Conservation (phyloP, 2,329 filamentous ascomycete genomes). For the Aureobasidium sp. region DNA sequence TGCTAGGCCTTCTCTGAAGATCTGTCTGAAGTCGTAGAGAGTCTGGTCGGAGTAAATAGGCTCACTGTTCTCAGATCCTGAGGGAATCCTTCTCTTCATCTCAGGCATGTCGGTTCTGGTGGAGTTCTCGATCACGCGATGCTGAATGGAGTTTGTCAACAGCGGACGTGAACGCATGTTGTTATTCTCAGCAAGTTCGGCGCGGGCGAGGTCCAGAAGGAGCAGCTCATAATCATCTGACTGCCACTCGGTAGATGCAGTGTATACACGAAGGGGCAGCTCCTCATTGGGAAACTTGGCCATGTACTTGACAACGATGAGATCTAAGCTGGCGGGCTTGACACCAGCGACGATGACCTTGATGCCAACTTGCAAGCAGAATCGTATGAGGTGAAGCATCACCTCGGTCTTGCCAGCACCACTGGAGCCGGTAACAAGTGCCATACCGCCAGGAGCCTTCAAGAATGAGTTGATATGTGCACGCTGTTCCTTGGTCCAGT, state of each 20-base stretch:
- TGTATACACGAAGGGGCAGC: no score
- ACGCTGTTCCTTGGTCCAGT: not conserved
- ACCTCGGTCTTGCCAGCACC: not conserved
- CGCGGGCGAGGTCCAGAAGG: not conserved
- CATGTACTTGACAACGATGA: no score
- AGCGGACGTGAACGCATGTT: not conserved
- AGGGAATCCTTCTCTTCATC: not conserved
- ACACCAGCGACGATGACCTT: not conserved
- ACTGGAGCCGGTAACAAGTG: not conserved
- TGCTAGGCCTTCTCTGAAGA: not conserved
- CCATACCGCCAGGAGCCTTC: not conserved
- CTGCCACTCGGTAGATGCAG: no score
- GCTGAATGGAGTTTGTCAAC: not conserved
- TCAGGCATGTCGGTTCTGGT: not conserved
- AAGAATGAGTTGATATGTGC: not conserved
- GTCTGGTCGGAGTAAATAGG: not conserved
- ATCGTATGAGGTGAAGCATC: not conserved
- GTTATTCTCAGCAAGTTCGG: not conserved
- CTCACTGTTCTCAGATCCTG: not conserved
- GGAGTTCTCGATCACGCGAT: not conserved
- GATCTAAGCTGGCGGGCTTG: not conserved
- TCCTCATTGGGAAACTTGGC: no score
- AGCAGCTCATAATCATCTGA: not conserved
- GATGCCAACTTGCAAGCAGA: not conserved
- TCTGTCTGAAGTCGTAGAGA: not conserved